Evolutionary conservation across 306 rosid species (phyloP).

Genomic region (Quercus wislizeni): DNA sequence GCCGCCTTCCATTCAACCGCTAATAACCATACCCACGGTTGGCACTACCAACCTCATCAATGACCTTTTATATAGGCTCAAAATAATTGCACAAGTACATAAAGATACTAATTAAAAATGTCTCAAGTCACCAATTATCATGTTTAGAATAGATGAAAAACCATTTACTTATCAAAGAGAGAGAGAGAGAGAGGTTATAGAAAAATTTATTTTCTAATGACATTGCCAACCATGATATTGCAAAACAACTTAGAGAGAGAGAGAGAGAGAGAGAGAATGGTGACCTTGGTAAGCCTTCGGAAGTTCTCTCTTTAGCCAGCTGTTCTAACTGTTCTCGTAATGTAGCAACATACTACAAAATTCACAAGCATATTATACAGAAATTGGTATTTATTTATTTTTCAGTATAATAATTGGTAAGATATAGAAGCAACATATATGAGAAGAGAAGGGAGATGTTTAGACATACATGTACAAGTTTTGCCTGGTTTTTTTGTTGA

Average conservation of each 20-base stretch:
- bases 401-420: neutral
- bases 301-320: constrained; percentile 75
- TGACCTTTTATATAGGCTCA: neutral
- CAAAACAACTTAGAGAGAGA: too few species aligned
- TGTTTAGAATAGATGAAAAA: neutral
- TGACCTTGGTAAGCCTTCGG: constrained; percentile 79
- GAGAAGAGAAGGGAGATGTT: neutral
- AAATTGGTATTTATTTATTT: constrained; percentile 3
- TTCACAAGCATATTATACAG: constrained; percentile 4
- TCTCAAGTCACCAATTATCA: neutral
- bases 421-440: constrained; percentile 4
- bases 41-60: neutral
- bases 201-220: too few species aligned
- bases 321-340: constrained; percentile 83
- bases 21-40: neutral
- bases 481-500: constrained; percentile 79
- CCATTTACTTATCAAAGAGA: neutral
- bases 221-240: too few species aligned
- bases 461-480: constrained; percentile 76
- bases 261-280: neutral
- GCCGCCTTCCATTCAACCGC: neutral
- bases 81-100: neutral
- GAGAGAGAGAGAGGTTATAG: neutral
- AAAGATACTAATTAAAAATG: neutral
- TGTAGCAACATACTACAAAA: constrained; percentile 79